Percentiles rank a stretch among this genome's conserved stretches.
Evolutionary conservation across 805 yeast genomes (phyloP).

Genomic region (Monosporozyma unispora): DNA sequence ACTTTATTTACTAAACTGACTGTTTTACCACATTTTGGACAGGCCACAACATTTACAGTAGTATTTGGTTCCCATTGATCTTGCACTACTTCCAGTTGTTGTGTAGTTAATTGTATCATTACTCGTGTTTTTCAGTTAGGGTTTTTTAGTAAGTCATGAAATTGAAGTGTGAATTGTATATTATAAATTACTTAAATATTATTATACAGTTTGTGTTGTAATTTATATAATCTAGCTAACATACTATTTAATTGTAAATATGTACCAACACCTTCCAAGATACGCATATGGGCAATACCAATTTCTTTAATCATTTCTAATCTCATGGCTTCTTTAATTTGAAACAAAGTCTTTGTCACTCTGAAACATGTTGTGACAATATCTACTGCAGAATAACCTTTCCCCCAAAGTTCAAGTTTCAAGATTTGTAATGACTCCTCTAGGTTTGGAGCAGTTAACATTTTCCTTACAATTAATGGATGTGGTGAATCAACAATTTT

Average conservation of each 20-base stretch:
- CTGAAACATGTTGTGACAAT: slow-evolving; percentile 84
- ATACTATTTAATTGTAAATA: slow-evolving; percentile 80
- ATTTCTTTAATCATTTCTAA: slow-evolving; percentile 76
- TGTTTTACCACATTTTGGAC: slow-evolving; percentile 73
- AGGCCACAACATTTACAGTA: slow-evolving; percentile 49
- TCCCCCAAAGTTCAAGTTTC: slow-evolving; percentile 60
- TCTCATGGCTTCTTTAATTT: slow-evolving; percentile 57
- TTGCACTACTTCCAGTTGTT: slow-evolving; percentile 40
- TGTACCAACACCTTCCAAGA: slow-evolving; percentile 86
- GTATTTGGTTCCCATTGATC: slow-evolving; percentile 31
- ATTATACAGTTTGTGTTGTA: slow-evolving; percentile 3
- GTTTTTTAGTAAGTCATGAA: too few species aligned
- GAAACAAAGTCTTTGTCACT: slow-evolving; percentile 69
- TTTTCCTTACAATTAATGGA: slow-evolving; percentile 71
- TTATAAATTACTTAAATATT: not conserved
- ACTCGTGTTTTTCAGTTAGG: not conserved
- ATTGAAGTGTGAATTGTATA: not conserved
- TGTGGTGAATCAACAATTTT: slow-evolving; percentile 95
- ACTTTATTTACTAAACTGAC: slow-evolving; percentile 48
- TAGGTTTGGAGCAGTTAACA: slow-evolving; percentile 48
- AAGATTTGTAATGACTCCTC: slow-evolving; percentile 61
- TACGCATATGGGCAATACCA: slow-evolving; percentile 86
- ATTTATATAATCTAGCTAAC: slow-evolving; percentile 44
- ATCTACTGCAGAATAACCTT: slow-evolving; percentile 91
- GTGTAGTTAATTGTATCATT: slow-evolving; percentile 29